Conservation (phyloP, 2,329 filamentous ascomycete genomes). For the Calonectria multiphialidica region DNA sequence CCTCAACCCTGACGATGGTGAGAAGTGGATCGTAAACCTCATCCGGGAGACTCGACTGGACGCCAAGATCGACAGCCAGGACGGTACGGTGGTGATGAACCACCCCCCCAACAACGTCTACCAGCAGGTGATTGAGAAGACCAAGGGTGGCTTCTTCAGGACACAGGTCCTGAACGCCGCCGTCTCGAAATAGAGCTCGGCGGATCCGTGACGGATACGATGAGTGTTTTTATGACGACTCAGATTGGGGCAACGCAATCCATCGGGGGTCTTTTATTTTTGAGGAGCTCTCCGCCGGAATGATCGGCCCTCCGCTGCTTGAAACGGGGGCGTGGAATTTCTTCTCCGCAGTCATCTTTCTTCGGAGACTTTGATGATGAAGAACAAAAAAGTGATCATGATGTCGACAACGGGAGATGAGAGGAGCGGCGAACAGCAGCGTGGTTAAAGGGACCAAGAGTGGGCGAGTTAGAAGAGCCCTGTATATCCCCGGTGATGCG, state of each 20-base stretch:
- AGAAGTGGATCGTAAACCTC: slow-evolving; percentile 99
- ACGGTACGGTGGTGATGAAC: slow-evolving; percentile 99
- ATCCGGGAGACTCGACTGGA: slow-evolving; percentile 98
- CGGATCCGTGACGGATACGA: slow-evolving; percentile 23
- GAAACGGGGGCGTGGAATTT: slow-evolving; percentile 15
- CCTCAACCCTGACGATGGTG: slow-evolving; percentile 92
- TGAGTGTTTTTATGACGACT: slow-evolving; percentile 38
- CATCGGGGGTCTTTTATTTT: slow-evolving; percentile 19
- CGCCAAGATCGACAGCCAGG: slow-evolving; percentile 99
- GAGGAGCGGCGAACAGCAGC: slow-evolving; percentile 32
- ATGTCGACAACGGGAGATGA: slow-evolving; percentile 29
- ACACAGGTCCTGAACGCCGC: slow-evolving; percentile 91
- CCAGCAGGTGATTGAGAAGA: slow-evolving; percentile 99
- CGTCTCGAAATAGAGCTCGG: slow-evolving; percentile 61
- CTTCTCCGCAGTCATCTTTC: slow-evolving; percentile 13
- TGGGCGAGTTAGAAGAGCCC: slow-evolving; percentile 33
- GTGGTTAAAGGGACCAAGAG: slow-evolving; percentile 32
- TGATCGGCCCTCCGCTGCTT: slow-evolving; percentile 37
- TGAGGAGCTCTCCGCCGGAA: slow-evolving; percentile 27
- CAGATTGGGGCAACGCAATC: slow-evolving; percentile 37
- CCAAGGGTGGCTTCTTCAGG: slow-evolving; percentile 98
- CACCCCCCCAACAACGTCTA: slow-evolving; percentile 98
- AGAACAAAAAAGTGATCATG: slow-evolving; percentile 16
- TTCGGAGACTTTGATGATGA: slow-evolving; percentile 8
- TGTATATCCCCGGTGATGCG: slow-evolving; percentile 51